phyloP scores from a whole-genome alignment of 1,284 basidiomycete species.

The Meira nashicola region DNA sequence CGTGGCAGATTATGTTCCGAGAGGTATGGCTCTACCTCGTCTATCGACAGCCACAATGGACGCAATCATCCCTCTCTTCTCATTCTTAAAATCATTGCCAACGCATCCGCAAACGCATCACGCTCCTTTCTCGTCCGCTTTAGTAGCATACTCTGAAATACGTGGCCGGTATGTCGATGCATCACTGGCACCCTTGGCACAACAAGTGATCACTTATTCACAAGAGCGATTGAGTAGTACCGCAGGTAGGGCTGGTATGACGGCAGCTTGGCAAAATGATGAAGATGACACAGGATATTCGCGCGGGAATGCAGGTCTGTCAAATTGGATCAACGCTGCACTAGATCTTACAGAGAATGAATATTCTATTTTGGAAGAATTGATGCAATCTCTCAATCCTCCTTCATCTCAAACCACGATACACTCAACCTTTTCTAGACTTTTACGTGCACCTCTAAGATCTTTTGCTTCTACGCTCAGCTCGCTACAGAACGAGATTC shows the following conservation, averaged over 20 bases:
- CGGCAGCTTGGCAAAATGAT: conserved; percentile 25
- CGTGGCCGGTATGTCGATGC: conserved; percentile 28
- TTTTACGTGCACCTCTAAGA: conserved; percentile 8
- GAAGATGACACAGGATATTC: conserved; percentile 25
- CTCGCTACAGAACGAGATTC: conserved; percentile 32
- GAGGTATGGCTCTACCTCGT: conserved; percentile 20
- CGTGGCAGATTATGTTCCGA: conserved; percentile 22
- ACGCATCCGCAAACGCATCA: conserved; percentile 32
- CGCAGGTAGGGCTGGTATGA: conserved; percentile 31
- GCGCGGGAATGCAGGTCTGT: conserved; percentile 23
- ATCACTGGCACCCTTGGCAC: conserved; percentile 22
- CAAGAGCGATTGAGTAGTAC: conserved; percentile 32
- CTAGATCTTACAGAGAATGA: conserved; percentile 32
- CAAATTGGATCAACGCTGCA: conserved; percentile 32
- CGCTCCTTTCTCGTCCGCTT: conserved; percentile 28
- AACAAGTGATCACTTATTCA: conserved; percentile 25
- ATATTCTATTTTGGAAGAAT: conserved; percentile 8
- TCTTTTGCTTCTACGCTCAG: conserved; percentile 16
- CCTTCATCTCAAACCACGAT: conserved; percentile 8
- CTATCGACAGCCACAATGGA: conserved; percentile 30
- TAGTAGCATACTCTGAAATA: conserved; percentile 26
- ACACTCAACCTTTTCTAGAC: conserved; percentile 13
- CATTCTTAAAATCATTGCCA: conserved; percentile 35
- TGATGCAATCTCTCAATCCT: conserved; percentile 7
- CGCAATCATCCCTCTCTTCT: conserved; percentile 33